Conservation (phyloP, 2,329 filamentous ascomycete species). For the Fusarium transvaalense region DNA sequence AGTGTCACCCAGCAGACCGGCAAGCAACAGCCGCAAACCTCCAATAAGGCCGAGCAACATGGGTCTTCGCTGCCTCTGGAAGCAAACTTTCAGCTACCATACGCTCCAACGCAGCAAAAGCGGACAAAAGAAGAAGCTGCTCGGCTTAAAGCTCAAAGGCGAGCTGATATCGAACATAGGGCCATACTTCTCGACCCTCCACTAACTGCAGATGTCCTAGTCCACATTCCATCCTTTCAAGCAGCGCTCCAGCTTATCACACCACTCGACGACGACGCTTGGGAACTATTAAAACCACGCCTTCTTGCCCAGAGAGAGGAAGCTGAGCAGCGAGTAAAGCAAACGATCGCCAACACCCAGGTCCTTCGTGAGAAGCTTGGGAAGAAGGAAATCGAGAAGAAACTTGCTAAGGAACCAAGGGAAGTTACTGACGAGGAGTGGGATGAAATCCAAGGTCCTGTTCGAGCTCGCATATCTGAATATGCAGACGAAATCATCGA, state of each 20-base stretch:
- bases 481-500: constrained; percentile 80
- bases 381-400: not conserved
- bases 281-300: constrained; percentile 76
- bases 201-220: constrained; percentile 70
- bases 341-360: constrained; percentile 50
- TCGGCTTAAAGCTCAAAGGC: constrained; percentile 72
- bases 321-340: constrained; percentile 70
- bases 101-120: constrained; percentile 53
- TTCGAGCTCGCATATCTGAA: constrained; percentile 72
- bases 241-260: constrained; percentile 77
- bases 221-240: constrained; percentile 79
- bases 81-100: constrained; percentile 5
- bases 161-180: constrained; percentile 77
- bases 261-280: constrained; percentile 76
- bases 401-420: constrained; percentile 47
- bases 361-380: constrained; percentile 52
- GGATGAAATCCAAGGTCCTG: constrained; percentile 76
- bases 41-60: constrained; percentile 8
- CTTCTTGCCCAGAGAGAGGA: constrained; percentile 74
- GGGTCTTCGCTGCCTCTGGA: constrained; percentile 14
- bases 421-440: constrained; percentile 76
- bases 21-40: constrained; percentile 13
- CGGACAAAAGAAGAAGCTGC: constrained; percentile 73
- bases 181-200: constrained; percentile 76
- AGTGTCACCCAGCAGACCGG: not conserved